Conservation (phyloP, 768 basidiomycete species). For the Boletus pseudo-olivaceus region DNA sequence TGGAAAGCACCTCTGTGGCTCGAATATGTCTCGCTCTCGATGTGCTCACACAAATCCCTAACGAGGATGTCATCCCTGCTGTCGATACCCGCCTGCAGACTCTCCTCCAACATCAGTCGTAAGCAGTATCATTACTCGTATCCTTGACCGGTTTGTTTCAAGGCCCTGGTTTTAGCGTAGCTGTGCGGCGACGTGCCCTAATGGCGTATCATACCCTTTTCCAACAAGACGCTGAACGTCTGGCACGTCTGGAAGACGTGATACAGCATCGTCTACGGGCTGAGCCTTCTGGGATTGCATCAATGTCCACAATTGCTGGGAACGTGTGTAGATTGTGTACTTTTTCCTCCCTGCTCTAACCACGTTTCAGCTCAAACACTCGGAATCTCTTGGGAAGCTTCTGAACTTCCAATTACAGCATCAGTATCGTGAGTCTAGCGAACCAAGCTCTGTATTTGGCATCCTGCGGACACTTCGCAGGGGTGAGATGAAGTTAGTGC, state of each 20-base stretch:
- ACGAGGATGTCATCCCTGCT: conserved; percentile 71
- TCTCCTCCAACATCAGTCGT: conserved; percentile 73
- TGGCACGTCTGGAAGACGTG: conserved; percentile 38
- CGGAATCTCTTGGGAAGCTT: conserved; percentile 18
- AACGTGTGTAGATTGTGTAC: conserved; percentile 20
- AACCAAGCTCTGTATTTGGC: not conserved
- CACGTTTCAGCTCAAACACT: conserved; percentile 17
- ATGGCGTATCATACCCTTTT: conserved; percentile 56
- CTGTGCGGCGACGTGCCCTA: conserved; percentile 61
- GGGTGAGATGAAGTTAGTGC: conserved; percentile 23
- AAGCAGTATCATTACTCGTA: conserved; percentile 42
- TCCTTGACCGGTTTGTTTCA: conserved; percentile 1
- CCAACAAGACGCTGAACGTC: conserved; percentile 40
- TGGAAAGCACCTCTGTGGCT: conserved; percentile 54
- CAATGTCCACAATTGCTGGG: conserved; percentile 10
- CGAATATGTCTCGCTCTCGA: conserved; percentile 73
- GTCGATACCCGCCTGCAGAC: conserved; percentile 62
- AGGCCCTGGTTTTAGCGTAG: conserved; percentile 37
- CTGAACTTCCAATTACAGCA: conserved; percentile 21
- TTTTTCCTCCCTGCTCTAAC: conserved; percentile 3
- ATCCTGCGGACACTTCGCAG: conserved; percentile 25
- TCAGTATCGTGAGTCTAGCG: conserved; percentile 10
- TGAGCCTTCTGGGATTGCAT: conserved; percentile 8
- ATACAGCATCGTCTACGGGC: conserved; percentile 11
- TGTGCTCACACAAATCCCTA: conserved; percentile 57